These are phyloP conservation scores for Trichoderma citrinoviride DNA, from an alignment of 2,329 filamentous ascomycete species.

Conservation along the genomic window DNA sequence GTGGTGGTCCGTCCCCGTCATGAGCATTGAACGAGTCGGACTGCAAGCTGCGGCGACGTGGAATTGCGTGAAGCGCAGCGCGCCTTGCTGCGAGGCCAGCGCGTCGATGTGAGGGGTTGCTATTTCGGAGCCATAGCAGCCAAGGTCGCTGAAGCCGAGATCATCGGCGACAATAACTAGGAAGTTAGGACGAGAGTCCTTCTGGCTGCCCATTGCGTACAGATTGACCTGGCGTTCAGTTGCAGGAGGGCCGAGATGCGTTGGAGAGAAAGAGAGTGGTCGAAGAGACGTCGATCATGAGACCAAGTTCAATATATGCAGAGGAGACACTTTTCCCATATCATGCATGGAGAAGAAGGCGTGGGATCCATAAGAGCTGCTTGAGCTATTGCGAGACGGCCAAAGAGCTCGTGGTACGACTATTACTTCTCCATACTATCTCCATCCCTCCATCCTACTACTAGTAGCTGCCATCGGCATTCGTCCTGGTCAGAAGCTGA, in stretches of 20 bases:
- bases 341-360: neutral
- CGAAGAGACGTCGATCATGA: neutral
- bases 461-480: neutral
- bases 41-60: constrained; percentile 64
- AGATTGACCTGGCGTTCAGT: neutral
- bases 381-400: neutral
- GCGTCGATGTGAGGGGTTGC: constrained; percentile 33
- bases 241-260: neutral
- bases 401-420: neutral
- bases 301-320: constrained; percentile 3
- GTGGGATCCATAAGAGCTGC: neutral
- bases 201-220: constrained; percentile 7
- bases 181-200: constrained; percentile 34
- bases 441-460: too few relatives aligned
- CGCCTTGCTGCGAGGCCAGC: constrained; percentile 37
- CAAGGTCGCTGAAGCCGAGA: constrained; percentile 35
- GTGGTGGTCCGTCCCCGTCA: constrained; percentile 57
- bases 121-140: constrained; percentile 36
- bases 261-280: neutral
- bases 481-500: neutral
- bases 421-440: too few relatives aligned
- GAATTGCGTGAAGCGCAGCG: constrained; percentile 59
- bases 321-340: neutral
- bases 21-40: constrained; percentile 63
- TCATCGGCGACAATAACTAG: constrained; percentile 38